These are phyloP conservation scores for Boletellus ananas DNA, from an alignment of 768 basidiomycete genomes.

Conservation along the genomic window DNA sequence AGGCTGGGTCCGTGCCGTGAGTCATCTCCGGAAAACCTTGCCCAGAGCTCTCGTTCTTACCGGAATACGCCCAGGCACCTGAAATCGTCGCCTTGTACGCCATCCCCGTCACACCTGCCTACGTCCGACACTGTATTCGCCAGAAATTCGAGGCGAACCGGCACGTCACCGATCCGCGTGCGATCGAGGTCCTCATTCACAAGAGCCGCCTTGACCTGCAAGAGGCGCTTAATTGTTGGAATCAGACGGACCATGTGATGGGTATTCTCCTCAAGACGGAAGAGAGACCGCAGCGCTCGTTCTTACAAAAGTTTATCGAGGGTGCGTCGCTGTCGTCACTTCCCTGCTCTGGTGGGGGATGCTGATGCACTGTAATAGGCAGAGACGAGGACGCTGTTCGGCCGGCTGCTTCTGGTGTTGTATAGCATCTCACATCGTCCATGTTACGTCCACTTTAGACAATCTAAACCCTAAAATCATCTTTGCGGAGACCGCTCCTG, in stretches of 20 bases:
- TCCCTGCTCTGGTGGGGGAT: not conserved
- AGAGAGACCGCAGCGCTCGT: conserved; percentile 50
- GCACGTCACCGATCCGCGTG: conserved; percentile 72
- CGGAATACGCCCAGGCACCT: conserved; percentile 65
- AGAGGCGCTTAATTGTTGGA: conserved; percentile 94
- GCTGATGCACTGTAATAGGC: conserved; percentile 38
- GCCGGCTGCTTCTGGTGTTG: conserved; percentile 57
- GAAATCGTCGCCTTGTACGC: conserved; percentile 83
- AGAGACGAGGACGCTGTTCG: conserved; percentile 69
- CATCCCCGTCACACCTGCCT: conserved; percentile 71
- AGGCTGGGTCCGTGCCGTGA: conserved; percentile 88
- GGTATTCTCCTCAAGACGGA: conserved; percentile 58
- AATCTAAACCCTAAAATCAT: conserved; percentile 3
- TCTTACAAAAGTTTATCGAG: conserved; percentile 82
- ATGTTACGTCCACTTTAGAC: conserved; percentile 3
- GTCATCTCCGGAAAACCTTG: conserved; percentile 28
- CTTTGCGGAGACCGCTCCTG: too few species aligned
- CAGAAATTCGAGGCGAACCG: conserved; percentile 85
- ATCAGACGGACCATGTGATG: conserved; percentile 76
- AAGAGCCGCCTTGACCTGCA: conserved; percentile 88
- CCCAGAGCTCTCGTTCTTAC: not conserved
- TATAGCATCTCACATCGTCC: conserved; percentile 12
- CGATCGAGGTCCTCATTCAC: conserved; percentile 81
- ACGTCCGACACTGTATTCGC: conserved; percentile 78
- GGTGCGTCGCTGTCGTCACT: conserved; percentile 45